A percentile compares a stretch with the other conserved stretches of the same genome.
Evolutionary conservation across 352 stramenopile species (phyloP).

Genomic region (Globisporangium middletonii): DNA sequence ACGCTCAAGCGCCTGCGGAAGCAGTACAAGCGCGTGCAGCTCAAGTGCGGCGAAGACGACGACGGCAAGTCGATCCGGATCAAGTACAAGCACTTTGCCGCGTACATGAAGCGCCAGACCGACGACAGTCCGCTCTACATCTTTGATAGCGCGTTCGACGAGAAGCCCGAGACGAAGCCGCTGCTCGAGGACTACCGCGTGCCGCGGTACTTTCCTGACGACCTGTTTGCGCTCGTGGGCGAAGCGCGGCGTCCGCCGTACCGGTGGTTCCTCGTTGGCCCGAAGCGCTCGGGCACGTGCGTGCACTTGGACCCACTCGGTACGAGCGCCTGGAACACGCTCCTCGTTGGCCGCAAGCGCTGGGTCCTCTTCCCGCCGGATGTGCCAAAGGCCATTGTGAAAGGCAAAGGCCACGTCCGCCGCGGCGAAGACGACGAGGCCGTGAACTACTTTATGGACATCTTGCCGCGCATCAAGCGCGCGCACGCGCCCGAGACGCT

Average conservation of each 20-base stretch:
- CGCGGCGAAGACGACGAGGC: slow-evolving; percentile 89
- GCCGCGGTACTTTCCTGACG: slow-evolving; percentile 74
- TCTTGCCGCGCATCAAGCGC: slow-evolving; percentile 88
- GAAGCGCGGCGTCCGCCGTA: slow-evolving; percentile 90
- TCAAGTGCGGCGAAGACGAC: slow-evolving; percentile 83
- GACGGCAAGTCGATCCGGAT: slow-evolving; percentile 70
- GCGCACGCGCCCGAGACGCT: slow-evolving; percentile 46
- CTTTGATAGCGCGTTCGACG: slow-evolving; percentile 95
- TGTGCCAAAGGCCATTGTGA: slow-evolving; percentile 58
- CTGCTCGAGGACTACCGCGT: slow-evolving; percentile 74
- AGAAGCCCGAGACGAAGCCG: slow-evolving; percentile 71
- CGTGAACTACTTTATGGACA: slow-evolving; percentile 90
- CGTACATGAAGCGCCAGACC: slow-evolving; percentile 65
- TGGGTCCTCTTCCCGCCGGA: slow-evolving; percentile 97
- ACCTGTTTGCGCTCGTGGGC: slow-evolving; percentile 80
- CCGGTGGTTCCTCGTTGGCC: slow-evolving; percentile 95
- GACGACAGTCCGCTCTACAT: slow-evolving; percentile 94
- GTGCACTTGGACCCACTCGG: slow-evolving; percentile 95
- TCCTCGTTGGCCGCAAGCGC: slow-evolving; percentile 92
- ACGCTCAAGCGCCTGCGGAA: slow-evolving; percentile 66
- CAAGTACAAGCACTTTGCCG: slow-evolving; percentile 81
- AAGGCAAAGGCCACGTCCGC: slow-evolving; percentile 83
- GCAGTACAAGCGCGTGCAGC: slow-evolving; percentile 67
- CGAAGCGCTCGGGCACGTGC: slow-evolving; percentile 88
- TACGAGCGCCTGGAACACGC: slow-evolving; percentile 96